Conservation (phyloP, 2,329 filamentous ascomycete species). For the Colletotrichum nymphaeae region DNA sequence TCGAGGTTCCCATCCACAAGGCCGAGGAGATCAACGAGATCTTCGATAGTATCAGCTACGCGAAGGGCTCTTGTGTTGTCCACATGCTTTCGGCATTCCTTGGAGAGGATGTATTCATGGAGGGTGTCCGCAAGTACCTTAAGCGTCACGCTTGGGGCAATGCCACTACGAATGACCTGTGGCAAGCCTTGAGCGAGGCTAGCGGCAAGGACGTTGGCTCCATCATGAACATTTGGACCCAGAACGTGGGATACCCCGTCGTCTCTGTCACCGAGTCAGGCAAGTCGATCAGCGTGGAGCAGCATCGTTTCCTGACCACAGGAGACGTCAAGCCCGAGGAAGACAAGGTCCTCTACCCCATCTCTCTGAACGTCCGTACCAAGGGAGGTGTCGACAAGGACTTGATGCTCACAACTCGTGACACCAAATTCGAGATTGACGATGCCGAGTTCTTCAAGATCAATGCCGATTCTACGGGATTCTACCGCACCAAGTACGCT, state of each 20-base stretch:
- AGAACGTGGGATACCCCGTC: slow-evolving; percentile 94
- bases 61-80: slow-evolving; percentile 94
- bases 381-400: slow-evolving; percentile 85
- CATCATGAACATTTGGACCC: slow-evolving; percentile 97
- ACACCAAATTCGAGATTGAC: slow-evolving; percentile 81
- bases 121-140: slow-evolving; percentile 89
- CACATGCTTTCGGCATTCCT: slow-evolving; percentile 98
- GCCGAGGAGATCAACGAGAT: slow-evolving; percentile 98
- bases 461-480: slow-evolving; percentile 92
- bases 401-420: slow-evolving; percentile 71
- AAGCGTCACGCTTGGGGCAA: slow-evolving; percentile 98
- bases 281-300: slow-evolving; percentile 85
- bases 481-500: slow-evolving; percentile 91
- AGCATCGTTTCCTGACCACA: slow-evolving; percentile 94
- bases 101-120: slow-evolving; percentile 91
- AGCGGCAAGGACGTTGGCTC: slow-evolving; percentile 91
- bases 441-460: slow-evolving; percentile 94
- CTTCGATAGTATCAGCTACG: slow-evolving; percentile 97
- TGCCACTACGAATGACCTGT: slow-evolving; percentile 90
- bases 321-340: slow-evolving; percentile 95
- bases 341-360: slow-evolving; percentile 87
- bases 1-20: slow-evolving; percentile 94
- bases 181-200: slow-evolving; percentile 86
- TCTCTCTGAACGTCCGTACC: slow-evolving; percentile 87
- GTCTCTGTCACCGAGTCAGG: slow-evolving; percentile 81